phyloP scores from a whole-genome alignment of 768 basidiomycete genomes.

The Termitomyces sp. region DNA sequence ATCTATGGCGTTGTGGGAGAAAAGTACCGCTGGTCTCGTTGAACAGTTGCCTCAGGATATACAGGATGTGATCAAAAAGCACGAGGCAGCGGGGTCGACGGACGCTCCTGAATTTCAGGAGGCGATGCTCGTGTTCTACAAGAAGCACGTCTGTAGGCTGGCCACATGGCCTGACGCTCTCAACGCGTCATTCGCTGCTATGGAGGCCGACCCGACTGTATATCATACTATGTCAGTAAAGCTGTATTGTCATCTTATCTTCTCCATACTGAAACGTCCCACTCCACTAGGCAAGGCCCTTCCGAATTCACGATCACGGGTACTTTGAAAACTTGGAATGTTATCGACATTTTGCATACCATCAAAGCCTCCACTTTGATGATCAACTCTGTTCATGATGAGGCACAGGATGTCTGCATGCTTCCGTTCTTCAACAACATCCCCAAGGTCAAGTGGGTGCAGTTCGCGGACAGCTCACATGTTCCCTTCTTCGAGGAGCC shows the following conservation, averaged over 20 bases:
- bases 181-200: constrained; percentile 15
- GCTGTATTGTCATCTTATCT: constrained; percentile 10
- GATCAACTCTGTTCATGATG: constrained; percentile 41
- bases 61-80: constrained; percentile 16
- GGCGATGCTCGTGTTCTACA: constrained; percentile 21
- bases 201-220: constrained; percentile 22
- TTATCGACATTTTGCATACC: constrained; percentile 37
- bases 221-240: constrained; percentile 22
- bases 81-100: constrained; percentile 16
- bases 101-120: constrained; percentile 12
- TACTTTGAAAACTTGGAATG: constrained; percentile 37
- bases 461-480: constrained; percentile 41
- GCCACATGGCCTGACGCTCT: constrained; percentile 21
- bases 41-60: constrained; percentile 15
- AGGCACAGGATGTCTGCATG: constrained; percentile 34
- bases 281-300: constrained; percentile 9
- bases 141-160: constrained; percentile 21
- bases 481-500: constrained; percentile 41
- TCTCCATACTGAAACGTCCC: neutral
- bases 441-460: constrained; percentile 39
- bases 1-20: constrained; percentile 22
- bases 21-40: constrained; percentile 13
- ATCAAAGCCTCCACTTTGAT: constrained; percentile 36
- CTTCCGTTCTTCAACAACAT: constrained; percentile 36
- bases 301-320: constrained; percentile 14